A percentile compares a stretch with the other conserved stretches of the same genome.
phyloP scores from a whole-genome alignment of 768 basidiomycete species.

The Neoboletus magnificus region DNA sequence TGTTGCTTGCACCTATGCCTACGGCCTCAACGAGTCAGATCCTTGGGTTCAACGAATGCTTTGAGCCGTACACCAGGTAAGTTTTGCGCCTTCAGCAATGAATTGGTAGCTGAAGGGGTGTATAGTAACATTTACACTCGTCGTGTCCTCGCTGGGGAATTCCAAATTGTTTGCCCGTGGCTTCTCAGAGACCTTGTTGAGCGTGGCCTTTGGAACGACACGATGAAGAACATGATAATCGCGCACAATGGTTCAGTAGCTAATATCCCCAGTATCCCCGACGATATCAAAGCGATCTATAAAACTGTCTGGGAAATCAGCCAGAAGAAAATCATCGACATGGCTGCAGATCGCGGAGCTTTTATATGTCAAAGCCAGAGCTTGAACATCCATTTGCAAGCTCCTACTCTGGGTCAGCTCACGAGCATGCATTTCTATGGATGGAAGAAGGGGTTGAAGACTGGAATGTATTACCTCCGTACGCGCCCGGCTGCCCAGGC shows the following conservation, averaged over 20 bases:
- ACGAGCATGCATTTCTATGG: slow-evolving; percentile 98
- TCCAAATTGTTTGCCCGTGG: slow-evolving; percentile 99
- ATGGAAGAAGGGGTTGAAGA: slow-evolving; percentile 99
- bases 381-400: slow-evolving; percentile 88
- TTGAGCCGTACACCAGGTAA: slow-evolving; percentile 95
- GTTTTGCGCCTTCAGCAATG: slow-evolving; percentile 12
- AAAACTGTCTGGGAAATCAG: slow-evolving; percentile 99
- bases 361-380: slow-evolving; percentile 97
- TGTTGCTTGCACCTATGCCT: slow-evolving; percentile 96
- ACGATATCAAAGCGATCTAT: slow-evolving; percentile 94
- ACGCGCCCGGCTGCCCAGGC: slow-evolving; percentile 94
- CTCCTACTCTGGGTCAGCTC: slow-evolving; percentile 87
- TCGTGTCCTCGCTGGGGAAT: slow-evolving; percentile 98
- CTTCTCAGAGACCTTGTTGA: slow-evolving; percentile 97
- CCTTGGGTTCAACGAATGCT: slow-evolving; percentile 97
- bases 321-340: slow-evolving; percentile 97
- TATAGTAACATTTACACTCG: slow-evolving; percentile 95
- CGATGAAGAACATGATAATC: slow-evolving; percentile 99
- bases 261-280: slow-evolving; percentile 84
- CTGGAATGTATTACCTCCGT: slow-evolving; percentile 97
- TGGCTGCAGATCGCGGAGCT: slow-evolving; percentile 97
- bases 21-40: slow-evolving; percentile 99
- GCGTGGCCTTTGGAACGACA: slow-evolving; percentile 92
- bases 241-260: slow-evolving; percentile 90
- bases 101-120: slow-evolving; percentile 7